These are phyloP conservation scores for Silene conica DNA, from an alignment of 148 eudicot genomes.

Conservation along the genomic window DNA sequence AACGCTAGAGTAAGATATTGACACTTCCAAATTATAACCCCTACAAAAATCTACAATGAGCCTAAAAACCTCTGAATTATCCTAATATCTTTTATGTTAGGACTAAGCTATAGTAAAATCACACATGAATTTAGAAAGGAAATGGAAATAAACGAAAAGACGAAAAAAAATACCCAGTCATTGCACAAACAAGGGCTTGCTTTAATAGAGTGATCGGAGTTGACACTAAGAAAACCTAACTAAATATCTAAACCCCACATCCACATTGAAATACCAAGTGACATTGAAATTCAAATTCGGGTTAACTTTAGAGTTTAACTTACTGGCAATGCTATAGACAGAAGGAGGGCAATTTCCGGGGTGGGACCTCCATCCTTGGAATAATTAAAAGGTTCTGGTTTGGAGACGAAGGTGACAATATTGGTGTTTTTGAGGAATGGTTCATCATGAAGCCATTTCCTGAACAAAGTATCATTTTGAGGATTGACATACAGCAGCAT, in stretches of 20 bases:
- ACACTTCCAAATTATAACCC: neutral
- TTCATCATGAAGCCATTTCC: slow-evolving; percentile 51
- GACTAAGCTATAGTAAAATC: no score
- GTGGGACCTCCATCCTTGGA: slow-evolving; percentile 24
- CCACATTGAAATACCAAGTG: no score
- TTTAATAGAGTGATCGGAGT: slow-evolving; percentile 6
- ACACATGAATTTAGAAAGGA: neutral
- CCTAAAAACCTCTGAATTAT: neutral
- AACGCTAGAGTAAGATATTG: no score
- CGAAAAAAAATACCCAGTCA: slow-evolving; percentile 51
- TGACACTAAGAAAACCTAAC: slow-evolving; percentile 22
- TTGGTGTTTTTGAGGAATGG: slow-evolving; percentile 30
- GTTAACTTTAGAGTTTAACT: slow-evolving; percentile 30
- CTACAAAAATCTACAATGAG: neutral
- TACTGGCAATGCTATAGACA: slow-evolving; percentile 56
- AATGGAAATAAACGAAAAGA: neutral
- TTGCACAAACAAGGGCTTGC: slow-evolving; percentile 50
- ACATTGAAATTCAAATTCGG: slow-evolving; percentile 35
- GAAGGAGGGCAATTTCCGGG: slow-evolving; percentile 37
- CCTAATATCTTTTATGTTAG: no score
- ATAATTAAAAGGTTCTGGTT: slow-evolving; percentile 32
- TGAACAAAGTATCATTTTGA: slow-evolving; percentile 45
- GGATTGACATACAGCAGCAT: slow-evolving; percentile 32
- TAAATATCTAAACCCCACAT: slow-evolving; percentile 48
- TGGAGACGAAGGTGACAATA: slow-evolving; percentile 33